A percentile compares a stretch with the other conserved stretches of the same genome.
These are phyloP conservation scores for Exophiala spinifera DNA, from an alignment of 2,329 filamentous ascomycete species.

Conservation along the genomic window DNA sequence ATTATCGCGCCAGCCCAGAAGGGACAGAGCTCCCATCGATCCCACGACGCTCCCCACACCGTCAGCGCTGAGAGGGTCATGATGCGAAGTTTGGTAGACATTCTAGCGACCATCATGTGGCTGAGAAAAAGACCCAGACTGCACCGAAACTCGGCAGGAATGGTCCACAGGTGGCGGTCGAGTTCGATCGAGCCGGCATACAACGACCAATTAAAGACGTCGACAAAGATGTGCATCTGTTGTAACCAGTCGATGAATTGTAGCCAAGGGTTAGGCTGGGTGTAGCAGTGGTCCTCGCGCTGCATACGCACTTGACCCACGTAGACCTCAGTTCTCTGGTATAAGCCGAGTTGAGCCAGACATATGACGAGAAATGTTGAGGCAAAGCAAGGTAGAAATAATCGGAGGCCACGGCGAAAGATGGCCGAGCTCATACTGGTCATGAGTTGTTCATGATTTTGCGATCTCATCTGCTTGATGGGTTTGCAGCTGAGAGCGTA, in stretches of 20 bases:
- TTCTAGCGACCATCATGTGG: slow-evolving; percentile 17
- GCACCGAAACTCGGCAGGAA: slow-evolving; percentile 45
- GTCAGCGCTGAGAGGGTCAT: slow-evolving; percentile 11
- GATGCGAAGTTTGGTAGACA: slow-evolving; percentile 13
- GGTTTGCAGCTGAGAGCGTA: slow-evolving; percentile 47
- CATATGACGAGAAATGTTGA: slow-evolving; percentile 40
- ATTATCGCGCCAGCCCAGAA: slow-evolving; percentile 23
- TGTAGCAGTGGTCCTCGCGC: slow-evolving; percentile 24
- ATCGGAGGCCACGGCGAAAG: slow-evolving; percentile 43
- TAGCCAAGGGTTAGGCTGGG: slow-evolving; percentile 15
- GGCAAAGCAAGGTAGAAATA: slow-evolving; percentile 42
- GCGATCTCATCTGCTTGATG: slow-evolving; percentile 38
- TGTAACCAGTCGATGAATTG: slow-evolving; percentile 24
- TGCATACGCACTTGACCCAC: slow-evolving; percentile 22
- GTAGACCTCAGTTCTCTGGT: slow-evolving; percentile 24
- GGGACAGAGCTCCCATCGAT: slow-evolving; percentile 44
- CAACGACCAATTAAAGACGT: slow-evolving; percentile 27
- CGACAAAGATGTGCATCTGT: slow-evolving; percentile 25
- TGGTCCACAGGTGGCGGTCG: slow-evolving; percentile 47
- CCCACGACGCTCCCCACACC: slow-evolving; percentile 31
- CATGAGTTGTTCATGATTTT: slow-evolving; percentile 38
- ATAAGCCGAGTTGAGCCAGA: slow-evolving; percentile 28
- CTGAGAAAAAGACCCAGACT: slow-evolving; percentile 33
- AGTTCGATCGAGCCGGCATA: slow-evolving; percentile 26
- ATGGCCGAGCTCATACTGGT: slow-evolving; percentile 41